These are phyloP conservation scores for Rutstroemia sp. DNA, from an alignment of 2,329 filamentous ascomycete species.

Conservation along the genomic window DNA sequence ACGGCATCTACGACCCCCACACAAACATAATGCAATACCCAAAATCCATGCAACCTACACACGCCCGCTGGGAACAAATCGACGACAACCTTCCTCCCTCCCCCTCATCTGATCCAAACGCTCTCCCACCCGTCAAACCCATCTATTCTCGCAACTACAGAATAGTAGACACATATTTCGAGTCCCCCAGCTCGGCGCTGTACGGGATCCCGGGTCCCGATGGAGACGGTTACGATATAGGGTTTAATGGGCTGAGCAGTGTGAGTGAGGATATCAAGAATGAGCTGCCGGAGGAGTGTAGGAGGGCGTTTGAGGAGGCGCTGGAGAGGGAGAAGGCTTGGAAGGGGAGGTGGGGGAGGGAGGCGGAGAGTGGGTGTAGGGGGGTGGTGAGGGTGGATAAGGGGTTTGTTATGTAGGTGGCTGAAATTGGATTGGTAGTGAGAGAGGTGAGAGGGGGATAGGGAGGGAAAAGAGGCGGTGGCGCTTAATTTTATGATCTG, in stretches of 20 bases:
- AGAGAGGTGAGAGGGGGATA: too few relatives aligned
- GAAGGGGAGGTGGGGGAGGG: conserved; percentile 62
- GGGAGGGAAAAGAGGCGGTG: too few relatives aligned
- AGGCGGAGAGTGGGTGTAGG: conserved; percentile 50
- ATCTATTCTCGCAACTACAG: conserved; percentile 54
- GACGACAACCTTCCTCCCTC: conserved; percentile 29
- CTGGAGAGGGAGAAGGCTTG: conserved; percentile 59
- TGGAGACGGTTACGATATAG: conserved; percentile 40
- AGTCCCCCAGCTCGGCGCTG: conserved; percentile 45
- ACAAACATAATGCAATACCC: conserved; percentile 90
- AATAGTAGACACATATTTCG: conserved; percentile 53
- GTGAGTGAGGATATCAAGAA: conserved; percentile 59
- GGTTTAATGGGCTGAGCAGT: conserved; percentile 49
- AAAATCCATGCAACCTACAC: conserved; percentile 80
- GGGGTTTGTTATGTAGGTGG: conserved; percentile 29
- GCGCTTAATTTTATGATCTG: too few relatives aligned
- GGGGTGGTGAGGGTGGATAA: conserved; percentile 53
- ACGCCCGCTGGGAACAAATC: conserved; percentile 73
- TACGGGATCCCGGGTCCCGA: conserved; percentile 53
- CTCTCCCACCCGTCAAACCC: conserved; percentile 47
- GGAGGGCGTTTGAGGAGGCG: conserved; percentile 63
- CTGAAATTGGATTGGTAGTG: background rate
- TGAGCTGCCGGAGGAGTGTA: conserved; percentile 62
- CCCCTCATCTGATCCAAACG: conserved; percentile 18
- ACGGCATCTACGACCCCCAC: conserved; percentile 86